phyloP scores from a whole-genome alignment of 805 yeast genomes.

The Candida andamanensis region DNA sequence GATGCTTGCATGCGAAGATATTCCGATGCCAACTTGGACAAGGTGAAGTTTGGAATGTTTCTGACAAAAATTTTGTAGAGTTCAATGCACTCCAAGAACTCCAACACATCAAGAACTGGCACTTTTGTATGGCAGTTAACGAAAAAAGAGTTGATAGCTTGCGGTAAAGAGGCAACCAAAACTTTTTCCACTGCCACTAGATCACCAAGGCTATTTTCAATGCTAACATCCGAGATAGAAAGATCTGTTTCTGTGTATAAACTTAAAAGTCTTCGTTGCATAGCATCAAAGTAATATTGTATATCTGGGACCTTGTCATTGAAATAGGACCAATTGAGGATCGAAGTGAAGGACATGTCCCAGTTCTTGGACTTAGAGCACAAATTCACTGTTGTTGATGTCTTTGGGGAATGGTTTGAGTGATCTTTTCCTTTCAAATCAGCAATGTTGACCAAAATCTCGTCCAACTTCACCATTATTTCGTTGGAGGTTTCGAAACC shows the following conservation, averaged over 20 bases:
- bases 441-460: conserved; percentile 21
- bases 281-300: conserved; percentile 2
- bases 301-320: conserved; percentile 8
- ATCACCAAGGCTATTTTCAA: not conserved
- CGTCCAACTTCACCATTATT: conserved; percentile 25
- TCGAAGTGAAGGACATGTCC: conserved; percentile 30
- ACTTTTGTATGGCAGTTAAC: conserved; percentile 28
- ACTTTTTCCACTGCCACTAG: conserved; percentile 5
- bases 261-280: conserved; percentile 4
- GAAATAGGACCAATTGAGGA: conserved; percentile 27
- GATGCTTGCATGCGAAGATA: conserved; percentile 2
- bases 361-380: conserved; percentile 14
- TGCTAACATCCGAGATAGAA: not conserved
- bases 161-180: conserved; percentile 10
- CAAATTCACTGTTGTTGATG: not conserved
- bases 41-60: conserved; percentile 16
- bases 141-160: conserved; percentile 23
- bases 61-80: conserved; percentile 17
- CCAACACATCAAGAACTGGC: conserved; percentile 26
- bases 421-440: too few relatives aligned
- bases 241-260: conserved; percentile 3
- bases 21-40: conserved; percentile 10
- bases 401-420: not conserved
- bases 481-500: conserved; percentile 21
- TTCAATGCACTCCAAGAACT: conserved; percentile 26